Evolutionary conservation across 169 alveolate genomes (phyloP).

Genomic region (Plasmodium ovale): DNA sequence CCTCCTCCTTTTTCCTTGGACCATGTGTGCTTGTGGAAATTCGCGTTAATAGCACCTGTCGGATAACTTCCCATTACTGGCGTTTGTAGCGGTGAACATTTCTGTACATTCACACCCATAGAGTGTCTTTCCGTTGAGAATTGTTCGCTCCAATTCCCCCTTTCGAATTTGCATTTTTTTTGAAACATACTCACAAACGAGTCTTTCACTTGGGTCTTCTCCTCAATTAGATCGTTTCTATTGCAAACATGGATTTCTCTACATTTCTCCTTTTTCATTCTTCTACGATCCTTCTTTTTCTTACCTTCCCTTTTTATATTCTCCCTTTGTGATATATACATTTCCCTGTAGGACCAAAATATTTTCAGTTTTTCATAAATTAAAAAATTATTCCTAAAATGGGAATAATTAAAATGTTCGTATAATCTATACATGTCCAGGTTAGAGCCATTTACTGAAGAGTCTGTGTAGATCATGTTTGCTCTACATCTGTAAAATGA

Average conservation of each 20-base stretch:
- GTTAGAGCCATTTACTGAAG: neutral
- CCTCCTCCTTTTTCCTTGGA: neutral
- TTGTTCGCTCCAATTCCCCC: neutral
- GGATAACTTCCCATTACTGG: no score
- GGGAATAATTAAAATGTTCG: neutral
- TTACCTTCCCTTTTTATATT: neutral
- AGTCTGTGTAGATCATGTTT: neutral
- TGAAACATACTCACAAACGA: no score
- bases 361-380: constrained; percentile 13
- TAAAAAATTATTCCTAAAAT: neutral
- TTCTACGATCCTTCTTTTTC: neutral
- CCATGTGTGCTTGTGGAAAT: no score
- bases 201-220: no score
- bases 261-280: neutral
- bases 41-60: no score
- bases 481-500: neutral
- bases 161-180: no score
- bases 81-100: no score
- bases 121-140: neutral
- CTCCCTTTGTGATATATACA: neutral
- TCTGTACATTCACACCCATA: no score
- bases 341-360: neutral
- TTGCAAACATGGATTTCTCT: no score
- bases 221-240: no score
- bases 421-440: constrained; percentile 3